Base-by-base conservation (phyloP, 305 asterid species). In the Solanum hybrid region DNA sequence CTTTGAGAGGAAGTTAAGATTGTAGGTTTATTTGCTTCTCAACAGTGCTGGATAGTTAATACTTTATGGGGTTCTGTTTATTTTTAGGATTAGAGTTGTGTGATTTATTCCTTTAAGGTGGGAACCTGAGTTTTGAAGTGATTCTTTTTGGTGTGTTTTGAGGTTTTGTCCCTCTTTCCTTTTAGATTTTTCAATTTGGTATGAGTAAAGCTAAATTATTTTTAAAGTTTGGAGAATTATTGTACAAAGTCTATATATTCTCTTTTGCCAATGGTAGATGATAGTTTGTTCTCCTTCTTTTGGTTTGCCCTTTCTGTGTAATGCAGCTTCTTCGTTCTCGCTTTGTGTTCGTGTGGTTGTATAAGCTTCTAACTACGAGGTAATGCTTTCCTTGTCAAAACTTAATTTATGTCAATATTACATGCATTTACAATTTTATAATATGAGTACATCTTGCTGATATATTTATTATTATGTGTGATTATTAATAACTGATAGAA, bases 21-120 rank as follows among this genome's bases (percentile, higher is more conserved):
- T 37, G 60, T 79, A 79, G 34, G 64, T 79, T 79, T 79, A 37
- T 36, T 31, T 7, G 20, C 24, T 31, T 75, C 38, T 75, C 24
- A 14, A 10, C 1, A 14, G 26, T 32, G 27, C 27, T 76, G 27
- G 27, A 32, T 76, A 32, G 13, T 32, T 17, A 32, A n/a, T 10
- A 66, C 29, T 66, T 66, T 66, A 66, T 66, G 73, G 29, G 7
- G 29, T 80, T 91, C 85, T 82, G 86, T 86, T 91, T 92, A 90
- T 91, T 93, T 89, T 56, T 92, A 88, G 92, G 94, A 86, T 91
- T 90, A 86, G 89, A 90, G 86, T 86, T 89, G 86, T 90, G 84
- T 87, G 86, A 72, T 91, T 92, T 90, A 86, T 77, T 64, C 89
- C 14, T 73, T 77, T 71, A 76, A 34, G 64, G 66, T 82, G 85